Evolutionary conservation across 495 filamentous ascomycete species (phyloP).

Genomic region (Letharia lupina): DNA sequence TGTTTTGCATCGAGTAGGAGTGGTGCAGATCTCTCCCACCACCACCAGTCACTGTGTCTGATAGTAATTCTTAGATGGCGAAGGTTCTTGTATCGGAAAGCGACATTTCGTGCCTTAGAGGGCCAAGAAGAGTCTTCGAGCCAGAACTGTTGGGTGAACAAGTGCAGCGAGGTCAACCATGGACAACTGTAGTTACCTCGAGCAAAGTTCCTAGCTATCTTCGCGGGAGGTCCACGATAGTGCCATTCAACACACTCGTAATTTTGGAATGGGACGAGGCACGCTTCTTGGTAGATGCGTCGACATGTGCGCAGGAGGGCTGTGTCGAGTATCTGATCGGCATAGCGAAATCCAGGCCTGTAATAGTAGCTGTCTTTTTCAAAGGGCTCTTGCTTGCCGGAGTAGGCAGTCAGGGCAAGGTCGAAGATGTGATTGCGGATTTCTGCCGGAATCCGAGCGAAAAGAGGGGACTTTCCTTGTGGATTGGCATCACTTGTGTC

Average conservation of each 20-base stretch:
- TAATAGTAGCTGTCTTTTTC: conserved; percentile 22
- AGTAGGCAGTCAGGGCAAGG: conserved; percentile 27
- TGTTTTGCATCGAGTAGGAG: conserved; percentile 23
- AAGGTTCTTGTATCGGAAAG: background rate
- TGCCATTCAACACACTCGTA: background rate
- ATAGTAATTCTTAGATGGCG: conserved; percentile 27
- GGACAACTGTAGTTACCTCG: background rate
- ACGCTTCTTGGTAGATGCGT: conserved; percentile 28
- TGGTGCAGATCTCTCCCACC: conserved; percentile 25
- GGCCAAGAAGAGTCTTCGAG: conserved; percentile 15
- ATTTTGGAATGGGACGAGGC: conserved; percentile 18
- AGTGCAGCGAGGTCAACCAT: conserved; percentile 20
- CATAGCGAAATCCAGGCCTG: conserved; percentile 27
- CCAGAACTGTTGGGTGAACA: conserved; percentile 29
- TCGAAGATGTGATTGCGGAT: conserved; percentile 29
- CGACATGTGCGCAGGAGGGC: conserved; percentile 29
- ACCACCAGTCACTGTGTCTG: conserved; percentile 32
- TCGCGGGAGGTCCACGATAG: conserved; percentile 9
- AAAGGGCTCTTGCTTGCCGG: conserved; percentile 24
- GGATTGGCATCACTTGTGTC: conserved; percentile 2
- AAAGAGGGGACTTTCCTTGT: conserved; percentile 26
- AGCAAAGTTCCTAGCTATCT: background rate
- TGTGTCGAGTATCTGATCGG: conserved; percentile 23
- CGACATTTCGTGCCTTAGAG: background rate
- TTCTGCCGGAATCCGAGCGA: conserved; percentile 29